Evolutionary conservation across 2,329 filamentous ascomycete genomes (phyloP), one percentile per base, ranked within the genome.

Genomic region (Ascochyta viciae-villosae): DNA sequence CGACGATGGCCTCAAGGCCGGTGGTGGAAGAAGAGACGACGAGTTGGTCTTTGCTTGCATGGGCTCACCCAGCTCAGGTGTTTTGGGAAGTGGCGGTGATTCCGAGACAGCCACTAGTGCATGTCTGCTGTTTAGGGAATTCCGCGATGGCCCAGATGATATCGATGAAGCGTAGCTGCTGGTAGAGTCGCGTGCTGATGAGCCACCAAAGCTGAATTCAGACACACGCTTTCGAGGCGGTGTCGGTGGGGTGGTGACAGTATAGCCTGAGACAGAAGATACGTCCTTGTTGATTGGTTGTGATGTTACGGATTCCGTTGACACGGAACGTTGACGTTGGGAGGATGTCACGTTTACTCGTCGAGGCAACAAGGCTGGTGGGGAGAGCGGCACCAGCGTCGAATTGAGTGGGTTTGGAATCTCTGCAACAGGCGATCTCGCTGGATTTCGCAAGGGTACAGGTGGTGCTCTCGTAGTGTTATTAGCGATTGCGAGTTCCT

Each of bases 161-260:
- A 74, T 85, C 95, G 48, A 95, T 90, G 76, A 92, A 94, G 76
- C 94, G 95, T 71, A 92, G 94, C 76, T 87, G 87, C 24, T 89
- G 90, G 55, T 60, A 1, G 67, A 96, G 94, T 77, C 92, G 92
- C 65, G 93, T 93, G 76, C 90, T 92, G 79, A 92, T 88, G 90
- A 92, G 87, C n/a, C 80, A 91, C 47, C 64, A 15, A 68, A 62
- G 48, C 67, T 73, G 35, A 72, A 65, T 19, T 65, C 68, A 29
- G 70, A 70, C 2, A 66, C 58, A 15, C 66, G 60, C 49, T 68
- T 70, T 8, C 51, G 56, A 6, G 63, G 53, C 24, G 58, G 35
- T 29, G 42, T 47, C 16, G 59, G 53, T 4, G 47, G 34, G 38
- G 1, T 27, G 3, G 37, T 5, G 23, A 24, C 4, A 15, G 6